Evolutionary conservation across 1,284 basidiomycete genomes (phyloP).

Genomic region (Fomes fomentarius): DNA sequence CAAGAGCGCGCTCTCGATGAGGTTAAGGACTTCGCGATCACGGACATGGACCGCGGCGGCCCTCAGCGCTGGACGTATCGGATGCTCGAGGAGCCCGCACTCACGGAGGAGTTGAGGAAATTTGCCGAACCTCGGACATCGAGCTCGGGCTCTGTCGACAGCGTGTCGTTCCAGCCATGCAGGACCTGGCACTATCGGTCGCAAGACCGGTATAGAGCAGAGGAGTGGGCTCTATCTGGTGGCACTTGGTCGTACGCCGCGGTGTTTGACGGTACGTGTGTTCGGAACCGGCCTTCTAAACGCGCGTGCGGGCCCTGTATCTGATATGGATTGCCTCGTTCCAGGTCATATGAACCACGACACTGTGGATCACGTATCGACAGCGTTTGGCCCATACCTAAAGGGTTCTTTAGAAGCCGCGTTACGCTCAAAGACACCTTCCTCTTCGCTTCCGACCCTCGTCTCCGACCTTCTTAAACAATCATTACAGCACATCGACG

Average conservation of each 20-base stretch:
- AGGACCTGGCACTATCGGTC: conserved; percentile 46
- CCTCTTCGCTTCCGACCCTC: conserved; percentile 37
- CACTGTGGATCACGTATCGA: conserved; percentile 55
- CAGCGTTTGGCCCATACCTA: conserved; percentile 49
- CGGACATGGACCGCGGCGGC: conserved; percentile 60
- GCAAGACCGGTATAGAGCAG: conserved; percentile 58
- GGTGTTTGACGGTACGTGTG: conserved; percentile 58
- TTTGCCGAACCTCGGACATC: conserved; percentile 36
- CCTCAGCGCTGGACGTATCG: conserved; percentile 59
- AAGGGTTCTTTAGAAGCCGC: conserved; percentile 43
- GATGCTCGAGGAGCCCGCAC: conserved; percentile 47
- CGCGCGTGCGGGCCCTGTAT: neutral
- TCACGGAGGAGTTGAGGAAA: conserved; percentile 50
- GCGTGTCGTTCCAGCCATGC: conserved; percentile 64
- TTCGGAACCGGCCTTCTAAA: neutral
- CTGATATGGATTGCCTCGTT: conserved; percentile 9
- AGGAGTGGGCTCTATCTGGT: conserved; percentile 56
- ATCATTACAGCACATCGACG: conserved; percentile 45
- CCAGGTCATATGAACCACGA: conserved; percentile 65
- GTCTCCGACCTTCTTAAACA: conserved; percentile 48
- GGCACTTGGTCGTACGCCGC: conserved; percentile 63
- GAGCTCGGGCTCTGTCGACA: conserved; percentile 45
- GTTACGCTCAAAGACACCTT: conserved; percentile 36
- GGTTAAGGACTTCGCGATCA: conserved; percentile 53
- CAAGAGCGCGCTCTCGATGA: conserved; percentile 53